phyloP scores from a whole-genome alignment of 2,329 filamentous ascomycete species.

The Ophiostoma pallidulum region DNA sequence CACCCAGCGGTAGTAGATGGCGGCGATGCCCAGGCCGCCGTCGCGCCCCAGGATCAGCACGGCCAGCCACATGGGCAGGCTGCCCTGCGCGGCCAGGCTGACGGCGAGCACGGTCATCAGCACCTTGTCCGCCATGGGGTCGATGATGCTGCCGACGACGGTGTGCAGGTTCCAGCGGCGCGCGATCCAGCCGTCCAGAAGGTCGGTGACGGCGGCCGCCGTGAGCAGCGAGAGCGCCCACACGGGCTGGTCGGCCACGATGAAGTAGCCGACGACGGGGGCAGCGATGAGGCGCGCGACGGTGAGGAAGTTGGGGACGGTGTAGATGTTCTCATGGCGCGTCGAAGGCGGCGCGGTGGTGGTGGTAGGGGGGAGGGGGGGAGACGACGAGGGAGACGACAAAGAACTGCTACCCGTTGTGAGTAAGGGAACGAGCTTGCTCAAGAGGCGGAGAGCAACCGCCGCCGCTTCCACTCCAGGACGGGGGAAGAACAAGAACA shows the following conservation, averaged over 20 bases:
- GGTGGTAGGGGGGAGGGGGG: background rate
- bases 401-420: background rate
- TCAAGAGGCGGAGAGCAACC: too few relatives aligned
- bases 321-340: conserved; percentile 85
- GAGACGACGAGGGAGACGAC: background rate
- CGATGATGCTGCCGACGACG: conserved; percentile 88
- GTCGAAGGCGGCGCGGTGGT: background rate
- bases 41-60: conserved; percentile 87
- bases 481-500: too few relatives aligned
- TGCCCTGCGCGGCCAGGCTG: conserved; percentile 72
- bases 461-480: too few relatives aligned
- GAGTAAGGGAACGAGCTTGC: too few relatives aligned
- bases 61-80: conserved; percentile 79
- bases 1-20: conserved; percentile 94
- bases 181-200: conserved; percentile 91
- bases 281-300: conserved; percentile 75
- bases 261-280: conserved; percentile 78
- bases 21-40: conserved; percentile 69
- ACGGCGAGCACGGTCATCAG: conserved; percentile 91
- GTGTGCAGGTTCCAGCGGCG: conserved; percentile 80
- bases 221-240: conserved; percentile 78
- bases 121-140: conserved; percentile 93
- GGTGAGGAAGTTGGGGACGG: conserved; percentile 87
- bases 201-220: conserved; percentile 84
- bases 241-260: conserved; percentile 71